These are phyloP conservation scores for Pseudogymnoascus sp. DNA, from an alignment of 2,329 filamentous ascomycete species.

Conservation along the genomic window DNA sequence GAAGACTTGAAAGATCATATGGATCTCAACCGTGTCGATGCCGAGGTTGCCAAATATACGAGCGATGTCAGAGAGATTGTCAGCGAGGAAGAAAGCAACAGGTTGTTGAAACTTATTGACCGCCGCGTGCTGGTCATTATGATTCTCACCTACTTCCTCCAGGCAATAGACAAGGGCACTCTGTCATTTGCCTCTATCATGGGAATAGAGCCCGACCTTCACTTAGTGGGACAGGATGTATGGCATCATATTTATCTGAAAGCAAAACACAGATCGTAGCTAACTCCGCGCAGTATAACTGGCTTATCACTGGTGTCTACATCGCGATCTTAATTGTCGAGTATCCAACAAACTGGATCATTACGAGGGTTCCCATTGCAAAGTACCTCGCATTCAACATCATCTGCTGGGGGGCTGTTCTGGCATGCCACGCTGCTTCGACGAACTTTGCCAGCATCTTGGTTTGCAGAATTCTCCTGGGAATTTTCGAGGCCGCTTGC, in stretches of 20 bases:
- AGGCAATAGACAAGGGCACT: constrained; percentile 60
- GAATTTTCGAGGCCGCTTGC: constrained; percentile 58
- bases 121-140: constrained; percentile 60
- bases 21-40: constrained; percentile 55
- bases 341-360: constrained; percentile 17
- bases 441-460: constrained; percentile 53
- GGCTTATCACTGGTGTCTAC: constrained; percentile 69
- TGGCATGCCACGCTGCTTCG: constrained; percentile 54
- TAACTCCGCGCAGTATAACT: constrained; percentile 46
- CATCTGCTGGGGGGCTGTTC: constrained; percentile 48
- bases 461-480: constrained; percentile 57
- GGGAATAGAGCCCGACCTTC: constrained; percentile 40
- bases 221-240: constrained; percentile 20
- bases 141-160: constrained; percentile 66
- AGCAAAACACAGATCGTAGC: constrained; percentile 11
- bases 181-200: constrained; percentile 56
- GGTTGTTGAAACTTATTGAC: constrained; percentile 59
- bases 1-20: constrained; percentile 42
- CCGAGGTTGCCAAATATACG: constrained; percentile 63
- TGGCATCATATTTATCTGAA: background rate
- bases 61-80: constrained; percentile 48
- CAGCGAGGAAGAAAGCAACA: constrained; percentile 47
- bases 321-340: constrained; percentile 37
- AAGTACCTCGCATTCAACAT: constrained; percentile 54
- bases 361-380: constrained; percentile 47